Evolutionary conservation across 2,329 filamentous ascomycete genomes (phyloP).

Genomic region (Lachnellula subtilissima): DNA sequence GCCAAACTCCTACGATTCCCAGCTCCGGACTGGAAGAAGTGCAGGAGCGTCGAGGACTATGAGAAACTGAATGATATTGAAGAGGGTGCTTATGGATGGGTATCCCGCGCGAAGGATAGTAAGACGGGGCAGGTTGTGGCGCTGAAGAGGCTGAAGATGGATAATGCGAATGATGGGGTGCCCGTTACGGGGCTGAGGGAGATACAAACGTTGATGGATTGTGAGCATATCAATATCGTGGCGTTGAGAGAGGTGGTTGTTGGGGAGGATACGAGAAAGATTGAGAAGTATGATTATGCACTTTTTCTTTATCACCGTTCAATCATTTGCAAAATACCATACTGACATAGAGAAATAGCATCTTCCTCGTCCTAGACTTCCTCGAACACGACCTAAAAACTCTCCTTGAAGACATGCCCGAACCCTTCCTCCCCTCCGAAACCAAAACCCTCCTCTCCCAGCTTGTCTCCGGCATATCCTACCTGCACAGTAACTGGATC

Average conservation of each 20-base stretch:
- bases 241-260: slow-evolving; percentile 78
- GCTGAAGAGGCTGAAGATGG: slow-evolving; percentile 89
- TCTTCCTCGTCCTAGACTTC: slow-evolving; percentile 95
- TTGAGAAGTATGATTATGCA: slow-evolving; percentile 44
- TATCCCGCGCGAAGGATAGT: slow-evolving; percentile 74
- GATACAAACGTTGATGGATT: slow-evolving; percentile 84
- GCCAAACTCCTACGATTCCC: slow-evolving; percentile 68
- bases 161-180: slow-evolving; percentile 66
- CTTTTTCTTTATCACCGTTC: not conserved
- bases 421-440: slow-evolving; percentile 89
- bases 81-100: slow-evolving; percentile 93
- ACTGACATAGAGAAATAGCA: slow-evolving; percentile 43
- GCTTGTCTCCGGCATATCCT: slow-evolving; percentile 72
- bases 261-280: slow-evolving; percentile 52
- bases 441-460: slow-evolving; percentile 86
- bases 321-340: slow-evolving; percentile 1
- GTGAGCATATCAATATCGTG: slow-evolving; percentile 78
- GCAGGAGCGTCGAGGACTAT: slow-evolving; percentile 79
- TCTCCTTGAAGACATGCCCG: slow-evolving; percentile 87
- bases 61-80: slow-evolving; percentile 95
- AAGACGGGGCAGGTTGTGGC: slow-evolving; percentile 77
- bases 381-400: slow-evolving; percentile 95
- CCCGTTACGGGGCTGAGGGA: slow-evolving; percentile 90
- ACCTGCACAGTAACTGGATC: slow-evolving; percentile 86
- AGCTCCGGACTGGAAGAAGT: slow-evolving; percentile 60